Conservation (phyloP, 345 rosid genomes). For the Alliaria petiolata region DNA sequence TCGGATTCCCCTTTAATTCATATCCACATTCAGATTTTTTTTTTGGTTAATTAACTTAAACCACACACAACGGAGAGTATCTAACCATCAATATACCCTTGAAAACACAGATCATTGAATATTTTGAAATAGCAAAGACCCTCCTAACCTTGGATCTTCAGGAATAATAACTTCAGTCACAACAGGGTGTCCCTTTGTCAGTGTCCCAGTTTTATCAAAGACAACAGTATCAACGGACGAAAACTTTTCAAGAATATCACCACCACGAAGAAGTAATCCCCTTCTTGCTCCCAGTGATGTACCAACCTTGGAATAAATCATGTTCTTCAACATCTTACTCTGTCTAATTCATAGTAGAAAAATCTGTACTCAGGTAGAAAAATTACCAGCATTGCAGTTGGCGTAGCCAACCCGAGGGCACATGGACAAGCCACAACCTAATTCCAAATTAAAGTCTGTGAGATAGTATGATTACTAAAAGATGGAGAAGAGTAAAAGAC, state of each 20-base stretch:
- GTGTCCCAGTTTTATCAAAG: slow-evolving; percentile 94
- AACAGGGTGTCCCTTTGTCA: slow-evolving; percentile 86
- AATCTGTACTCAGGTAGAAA: slow-evolving; percentile 15
- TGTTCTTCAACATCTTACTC: slow-evolving; percentile 11
- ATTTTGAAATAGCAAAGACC: slow-evolving; percentile 16
- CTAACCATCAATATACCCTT: slow-evolving; percentile 3
- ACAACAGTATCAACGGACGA: slow-evolving; percentile 75
- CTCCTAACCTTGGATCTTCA: slow-evolving; percentile 52
- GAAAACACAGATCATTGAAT: background rate
- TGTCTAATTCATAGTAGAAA: slow-evolving; percentile 1
- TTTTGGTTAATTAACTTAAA: background rate
- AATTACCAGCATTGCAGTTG: slow-evolving; percentile 92
- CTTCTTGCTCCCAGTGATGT: slow-evolving; percentile 92
- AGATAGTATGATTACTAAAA: background rate
- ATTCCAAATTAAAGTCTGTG: slow-evolving; percentile 25
- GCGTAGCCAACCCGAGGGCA: slow-evolving; percentile 98
- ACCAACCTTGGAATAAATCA: slow-evolving; percentile 57
- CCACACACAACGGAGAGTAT: background rate
- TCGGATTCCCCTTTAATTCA: background rate
- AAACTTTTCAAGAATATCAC: slow-evolving; percentile 83
- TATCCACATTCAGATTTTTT: background rate
- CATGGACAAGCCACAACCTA: slow-evolving; percentile 99
- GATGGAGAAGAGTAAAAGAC: too few relatives aligned
- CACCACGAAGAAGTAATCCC: slow-evolving; percentile 94
- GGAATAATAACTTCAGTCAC: slow-evolving; percentile 66